Base-by-base conservation (phyloP, 2,329 filamentous ascomycete species). In the Colletotrichum sansevieriae region DNA sequence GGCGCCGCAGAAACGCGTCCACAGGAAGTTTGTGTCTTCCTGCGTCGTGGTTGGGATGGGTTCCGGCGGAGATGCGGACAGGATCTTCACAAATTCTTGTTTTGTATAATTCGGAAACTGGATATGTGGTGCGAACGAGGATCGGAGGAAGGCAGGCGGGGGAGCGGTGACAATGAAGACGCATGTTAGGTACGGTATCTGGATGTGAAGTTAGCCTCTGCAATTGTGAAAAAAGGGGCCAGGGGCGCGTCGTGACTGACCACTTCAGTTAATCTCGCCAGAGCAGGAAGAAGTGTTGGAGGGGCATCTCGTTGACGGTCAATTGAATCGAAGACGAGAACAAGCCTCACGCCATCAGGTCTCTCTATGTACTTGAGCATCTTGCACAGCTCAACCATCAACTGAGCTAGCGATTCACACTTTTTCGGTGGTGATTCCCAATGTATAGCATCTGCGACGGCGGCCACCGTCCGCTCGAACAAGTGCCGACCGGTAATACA, bases 101-200 rank as follows among this genome's bases (percentile, higher is more conserved):
- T 96, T 95, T 11, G 88, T 90, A 80, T 98, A 99, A 3, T 93
- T 86, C 1, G 93, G 88, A 76, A 98, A 98, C 75, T 92, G 88
- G 29, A 98, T 83, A 77, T 96, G 90, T 20, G 64, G 64, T 0
- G 91, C 86, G 5, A 91, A 90, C 4, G 92, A 83, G 8, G 88
- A 85, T 72, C 92, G 91, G 9, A 97, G 87, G 72, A 91, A 87
- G 43, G 88, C 85, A 1, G 92, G 87, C 1, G 90, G 85, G 0
- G 94, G 91, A 8, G 90, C 87, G 29, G 90, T 93, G 62, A 95
- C 87, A 69, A 97, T 90, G 74, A 97, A 90, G 70, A 98, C 81
- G 39, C 91, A 88, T 7, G 90, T 92, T 9, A 98, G 86, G 73
- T 86, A 89, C 1, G 94, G 91, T 51, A 97, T 92, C 93, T 97